Evolutionary conservation across 2,329 filamentous ascomycete genomes (phyloP).

Genomic region (Arthrobotrys sphaeroides): DNA sequence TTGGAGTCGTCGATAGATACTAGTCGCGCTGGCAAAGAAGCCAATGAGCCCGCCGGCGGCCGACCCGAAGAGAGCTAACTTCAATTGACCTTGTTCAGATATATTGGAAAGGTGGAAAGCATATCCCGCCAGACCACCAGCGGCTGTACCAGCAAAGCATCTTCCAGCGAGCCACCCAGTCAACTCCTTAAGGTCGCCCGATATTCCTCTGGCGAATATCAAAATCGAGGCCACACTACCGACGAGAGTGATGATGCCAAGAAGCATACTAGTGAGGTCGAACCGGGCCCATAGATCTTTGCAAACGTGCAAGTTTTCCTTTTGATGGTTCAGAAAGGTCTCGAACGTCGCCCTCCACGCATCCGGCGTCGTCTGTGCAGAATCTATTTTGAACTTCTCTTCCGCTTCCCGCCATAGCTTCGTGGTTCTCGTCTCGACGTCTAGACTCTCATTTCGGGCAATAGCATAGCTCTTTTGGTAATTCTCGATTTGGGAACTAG

Average conservation of each 20-base stretch:
- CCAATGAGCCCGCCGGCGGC: slow-evolving; percentile 64
- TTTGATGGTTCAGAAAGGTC: slow-evolving; percentile 78
- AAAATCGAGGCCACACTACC: slow-evolving; percentile 74
- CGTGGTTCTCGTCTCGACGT: slow-evolving; percentile 67
- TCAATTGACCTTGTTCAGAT: slow-evolving; percentile 53
- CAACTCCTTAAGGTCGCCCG: slow-evolving; percentile 67
- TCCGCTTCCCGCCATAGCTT: slow-evolving; percentile 71
- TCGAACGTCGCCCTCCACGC: slow-evolving; percentile 62
- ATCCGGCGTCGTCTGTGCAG: slow-evolving; percentile 58
- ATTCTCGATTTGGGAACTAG: slow-evolving; percentile 84
- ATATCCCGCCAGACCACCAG: slow-evolving; percentile 60
- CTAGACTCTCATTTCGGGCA: slow-evolving; percentile 74
- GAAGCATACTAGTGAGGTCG: slow-evolving; percentile 83
- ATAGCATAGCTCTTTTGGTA: slow-evolving; percentile 86
- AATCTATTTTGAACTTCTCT: slow-evolving; percentile 62
- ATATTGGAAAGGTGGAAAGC: slow-evolving; percentile 19
- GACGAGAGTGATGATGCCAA: slow-evolving; percentile 77
- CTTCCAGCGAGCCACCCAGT: slow-evolving; percentile 66
- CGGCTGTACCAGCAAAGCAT: slow-evolving; percentile 65
- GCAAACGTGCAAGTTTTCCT: slow-evolving; percentile 79
- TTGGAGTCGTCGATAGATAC: slow-evolving; percentile 62
- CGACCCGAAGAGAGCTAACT: slow-evolving; percentile 61
- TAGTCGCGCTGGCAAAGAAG: slow-evolving; percentile 58
- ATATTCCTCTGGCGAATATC: slow-evolving; percentile 73
- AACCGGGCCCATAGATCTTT: slow-evolving; percentile 91